Evolutionary conservation across 2,329 filamentous ascomycete species (phyloP).

Genomic region (Colletotrichum musae): DNA sequence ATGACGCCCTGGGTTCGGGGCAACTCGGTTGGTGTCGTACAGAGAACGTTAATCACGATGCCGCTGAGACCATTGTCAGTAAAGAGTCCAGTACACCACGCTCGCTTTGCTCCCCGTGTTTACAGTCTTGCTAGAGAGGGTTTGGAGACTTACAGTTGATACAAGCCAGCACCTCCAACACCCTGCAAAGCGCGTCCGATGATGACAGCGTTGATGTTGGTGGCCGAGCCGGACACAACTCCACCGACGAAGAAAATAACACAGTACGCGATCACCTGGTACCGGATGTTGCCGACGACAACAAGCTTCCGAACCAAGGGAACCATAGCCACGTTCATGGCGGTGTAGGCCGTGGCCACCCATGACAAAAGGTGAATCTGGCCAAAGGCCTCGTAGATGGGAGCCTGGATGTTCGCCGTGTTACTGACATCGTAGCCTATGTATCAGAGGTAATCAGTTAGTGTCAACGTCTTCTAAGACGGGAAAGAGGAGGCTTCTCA

Average conservation of each 20-base stretch:
- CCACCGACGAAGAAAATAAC: slow-evolving; percentile 49
- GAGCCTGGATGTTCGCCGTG: slow-evolving; percentile 69
- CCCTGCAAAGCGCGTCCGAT: slow-evolving; percentile 51
- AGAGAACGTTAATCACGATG: slow-evolving; percentile 42
- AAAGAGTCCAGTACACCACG: rapidly evolving
- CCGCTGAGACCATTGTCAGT: not conserved
- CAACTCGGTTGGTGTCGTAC: slow-evolving; percentile 46
- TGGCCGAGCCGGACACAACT: slow-evolving; percentile 49
- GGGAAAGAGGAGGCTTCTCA: slow-evolving; percentile 1
- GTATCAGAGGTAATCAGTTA: no score
- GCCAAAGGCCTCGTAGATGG: slow-evolving; percentile 67
- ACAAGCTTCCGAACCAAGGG: slow-evolving; percentile 53
- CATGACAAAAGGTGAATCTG: slow-evolving; percentile 56
- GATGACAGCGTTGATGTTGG: slow-evolving; percentile 49
- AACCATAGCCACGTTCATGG: slow-evolving; percentile 52
- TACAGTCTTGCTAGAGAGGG: no score
- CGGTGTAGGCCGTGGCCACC: slow-evolving; percentile 54
- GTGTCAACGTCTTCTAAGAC: not conserved
- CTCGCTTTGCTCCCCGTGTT: no score
- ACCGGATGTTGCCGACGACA: slow-evolving; percentile 50
- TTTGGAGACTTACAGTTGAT: slow-evolving; percentile 48
- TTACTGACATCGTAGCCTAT: slow-evolving; percentile 60
- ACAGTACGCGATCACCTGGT: slow-evolving; percentile 46
- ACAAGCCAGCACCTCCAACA: slow-evolving; percentile 48
- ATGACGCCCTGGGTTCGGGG: slow-evolving; percentile 46